Base-by-base conservation (phyloP, 192 early-diverging fungal genomes). In the Entomortierella lignicola region DNA sequence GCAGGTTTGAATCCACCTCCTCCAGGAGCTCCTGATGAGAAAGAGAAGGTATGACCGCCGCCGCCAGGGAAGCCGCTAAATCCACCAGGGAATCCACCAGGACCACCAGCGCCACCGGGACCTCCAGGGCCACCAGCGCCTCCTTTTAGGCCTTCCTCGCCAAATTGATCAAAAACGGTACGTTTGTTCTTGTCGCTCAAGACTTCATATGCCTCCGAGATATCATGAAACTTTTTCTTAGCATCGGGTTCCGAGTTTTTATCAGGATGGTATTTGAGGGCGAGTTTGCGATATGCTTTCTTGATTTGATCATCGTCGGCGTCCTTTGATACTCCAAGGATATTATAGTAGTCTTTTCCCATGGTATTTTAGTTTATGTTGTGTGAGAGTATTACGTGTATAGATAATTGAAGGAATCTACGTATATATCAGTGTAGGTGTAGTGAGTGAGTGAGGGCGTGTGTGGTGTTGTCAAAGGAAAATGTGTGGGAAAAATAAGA, bases 141-240 rank as follows among this genome's bases (percentile, higher is more conserved):
- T 73, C 87, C 91, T 80, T 95, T 96, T 71, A 96, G 92, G 20
- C 96, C 96, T 60, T 97, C 96, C 81, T 98, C 96, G 30, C 97
- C 96, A 71, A 88, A 99, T 69, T 92, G 91, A 75, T 99, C 98
- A 89, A 96, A 99, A 41, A 97, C 90, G 42, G 94, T 87, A 27
- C 96, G 88, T 87, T 98, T 99, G 59, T 98, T 86, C 69, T 91
- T 86, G 84, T 99, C 97, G 47, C 93, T 95, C 1, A 99, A 86
- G 21, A 95, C 92, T 80, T 99, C 98, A 75, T 95, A 99, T 7
- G 98, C 97, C 85, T 98, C 96, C 43, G 94, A 94, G 44, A 99
- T 93, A 34, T 99, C 97, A 81, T 99, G 97, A 85, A 99, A 99
- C 71, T 91, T 95, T 62, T 87, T 83, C 59, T 95, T 89, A 25